phyloP scores from a whole-genome alignment of 1,284 basidiomycete genomes.

The Dichomitus squalens region DNA sequence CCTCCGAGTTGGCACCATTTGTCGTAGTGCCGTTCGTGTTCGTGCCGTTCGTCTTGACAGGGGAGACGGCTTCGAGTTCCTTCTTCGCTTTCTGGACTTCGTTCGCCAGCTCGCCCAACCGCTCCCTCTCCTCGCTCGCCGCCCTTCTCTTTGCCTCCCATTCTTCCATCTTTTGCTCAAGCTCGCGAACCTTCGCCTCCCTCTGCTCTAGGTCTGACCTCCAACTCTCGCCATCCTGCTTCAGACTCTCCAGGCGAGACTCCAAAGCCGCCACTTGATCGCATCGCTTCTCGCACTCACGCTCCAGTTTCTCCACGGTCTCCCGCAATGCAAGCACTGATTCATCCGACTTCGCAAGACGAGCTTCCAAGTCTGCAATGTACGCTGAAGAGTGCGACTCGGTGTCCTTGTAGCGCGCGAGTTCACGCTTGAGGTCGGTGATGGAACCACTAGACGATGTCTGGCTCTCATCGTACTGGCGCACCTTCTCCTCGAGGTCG shows the following conservation, averaged over 20 bases:
- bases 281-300: conserved; percentile 69
- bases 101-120: conserved; percentile 65
- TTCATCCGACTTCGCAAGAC: conserved; percentile 80
- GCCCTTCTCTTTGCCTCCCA: conserved; percentile 73
- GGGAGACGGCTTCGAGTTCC: conserved; percentile 49
- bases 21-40: conserved; percentile 26
- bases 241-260: conserved; percentile 70
- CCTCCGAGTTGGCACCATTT: conserved; percentile 27
- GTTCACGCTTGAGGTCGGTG: conserved; percentile 82
- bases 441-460: conserved; percentile 77
- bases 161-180: conserved; percentile 77
- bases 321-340: conserved; percentile 68
- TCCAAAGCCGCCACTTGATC: conserved; percentile 75
- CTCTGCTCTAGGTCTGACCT: conserved; percentile 80
- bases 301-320: conserved; percentile 79
- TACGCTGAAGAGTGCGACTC: conserved; percentile 78
- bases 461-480: conserved; percentile 77
- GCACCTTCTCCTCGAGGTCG: conserved; percentile 91
- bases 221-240: conserved; percentile 73
- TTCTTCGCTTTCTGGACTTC: conserved; percentile 74
- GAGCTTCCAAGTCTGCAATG: conserved; percentile 87
- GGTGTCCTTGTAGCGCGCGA: conserved; percentile 75
- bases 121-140: conserved; percentile 62
- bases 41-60: conserved; percentile 27
- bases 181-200: conserved; percentile 71